Evolutionary conservation across 1,284 basidiomycete species (phyloP).

Genomic region (Stygiomarasmius scandens): DNA sequence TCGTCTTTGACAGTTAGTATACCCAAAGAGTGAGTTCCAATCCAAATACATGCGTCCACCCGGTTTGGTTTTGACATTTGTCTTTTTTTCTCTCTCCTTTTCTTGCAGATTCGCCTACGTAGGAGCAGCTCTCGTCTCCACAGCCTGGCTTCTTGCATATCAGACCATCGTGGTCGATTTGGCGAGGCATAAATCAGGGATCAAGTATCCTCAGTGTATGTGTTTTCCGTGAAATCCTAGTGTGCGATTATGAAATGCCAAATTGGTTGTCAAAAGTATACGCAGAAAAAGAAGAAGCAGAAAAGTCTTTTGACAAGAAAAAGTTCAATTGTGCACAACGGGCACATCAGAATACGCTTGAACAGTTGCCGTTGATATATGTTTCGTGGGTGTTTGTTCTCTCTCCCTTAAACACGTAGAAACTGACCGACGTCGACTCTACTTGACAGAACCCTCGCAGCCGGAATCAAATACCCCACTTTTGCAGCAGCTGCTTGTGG

Average conservation of each 20-base stretch:
- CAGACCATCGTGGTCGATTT: constrained; percentile 35
- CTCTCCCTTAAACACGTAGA: too few relatives aligned
- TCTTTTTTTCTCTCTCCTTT: too few relatives aligned
- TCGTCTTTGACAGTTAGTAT: too few relatives aligned
- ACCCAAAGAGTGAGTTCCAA: too few relatives aligned
- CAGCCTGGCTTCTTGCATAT: constrained; percentile 34
- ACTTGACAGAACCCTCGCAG: constrained; percentile 35
- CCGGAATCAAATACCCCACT: constrained; percentile 44
- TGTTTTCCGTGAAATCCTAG: too few relatives aligned
- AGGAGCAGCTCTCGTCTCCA: constrained; percentile 27
- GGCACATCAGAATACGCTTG: constrained; percentile 51
- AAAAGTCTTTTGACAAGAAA: constrained; percentile 31
- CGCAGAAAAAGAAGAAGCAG: constrained; percentile 46
- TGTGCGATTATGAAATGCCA: not conserved
- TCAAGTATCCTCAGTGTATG: constrained; percentile 47
- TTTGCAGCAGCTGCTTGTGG: constrained; percentile 40
- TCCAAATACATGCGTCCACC: too few relatives aligned
- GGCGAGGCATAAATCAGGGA: constrained; percentile 38
- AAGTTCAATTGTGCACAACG: constrained; percentile 47
- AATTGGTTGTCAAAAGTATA: constrained; percentile 37
- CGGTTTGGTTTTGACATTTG: too few relatives aligned
- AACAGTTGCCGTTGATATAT: constrained; percentile 35
- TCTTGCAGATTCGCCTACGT: constrained; percentile 15
- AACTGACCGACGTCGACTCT: too few relatives aligned
- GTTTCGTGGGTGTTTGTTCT: constrained; percentile 19